Evolutionary conservation across 1,284 basidiomycete species (phyloP).

Genomic region (Rhodotorula sp.): DNA sequence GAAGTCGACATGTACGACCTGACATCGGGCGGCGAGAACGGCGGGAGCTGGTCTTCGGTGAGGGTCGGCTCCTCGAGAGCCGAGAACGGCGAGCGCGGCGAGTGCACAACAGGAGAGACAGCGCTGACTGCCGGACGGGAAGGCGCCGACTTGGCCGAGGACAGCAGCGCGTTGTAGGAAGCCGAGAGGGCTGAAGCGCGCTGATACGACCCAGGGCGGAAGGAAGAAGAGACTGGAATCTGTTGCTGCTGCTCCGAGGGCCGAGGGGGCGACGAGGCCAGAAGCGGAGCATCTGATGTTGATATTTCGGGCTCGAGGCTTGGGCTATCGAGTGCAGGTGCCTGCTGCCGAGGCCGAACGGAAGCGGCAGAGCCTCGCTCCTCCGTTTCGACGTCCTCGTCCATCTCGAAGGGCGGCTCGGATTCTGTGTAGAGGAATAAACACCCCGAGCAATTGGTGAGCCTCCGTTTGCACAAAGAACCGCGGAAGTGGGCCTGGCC

Average conservation of each 20-base stretch:
- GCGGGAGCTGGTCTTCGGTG: constrained; percentile 1
- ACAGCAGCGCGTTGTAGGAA: constrained; percentile 35
- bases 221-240: constrained; percentile 1
- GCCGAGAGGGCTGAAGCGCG: constrained; percentile 33
- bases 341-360: not conserved
- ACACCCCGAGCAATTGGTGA: too few species aligned
- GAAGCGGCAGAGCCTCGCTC: not conserved
- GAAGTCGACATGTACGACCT: not conserved
- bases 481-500: not conserved
- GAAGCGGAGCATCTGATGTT: not conserved
- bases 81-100: not conserved
- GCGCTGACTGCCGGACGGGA: not conserved
- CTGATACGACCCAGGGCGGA: constrained; percentile 16
- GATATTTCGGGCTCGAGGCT: constrained; percentile 1
- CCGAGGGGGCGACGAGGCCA: not conserved
- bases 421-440: not conserved
- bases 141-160: constrained; percentile 1
- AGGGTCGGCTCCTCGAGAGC: not conserved
- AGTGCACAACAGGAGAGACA: not conserved
- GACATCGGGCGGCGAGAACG: constrained; percentile 14
- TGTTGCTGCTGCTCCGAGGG: not conserved
- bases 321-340: not conserved
- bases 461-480: not conserved
- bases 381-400: constrained; percentile 41
- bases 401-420: constrained; percentile 40